These are phyloP conservation scores for Populus deltoides DNA, from an alignment of 345 rosid genomes.

Conservation along the genomic window DNA sequence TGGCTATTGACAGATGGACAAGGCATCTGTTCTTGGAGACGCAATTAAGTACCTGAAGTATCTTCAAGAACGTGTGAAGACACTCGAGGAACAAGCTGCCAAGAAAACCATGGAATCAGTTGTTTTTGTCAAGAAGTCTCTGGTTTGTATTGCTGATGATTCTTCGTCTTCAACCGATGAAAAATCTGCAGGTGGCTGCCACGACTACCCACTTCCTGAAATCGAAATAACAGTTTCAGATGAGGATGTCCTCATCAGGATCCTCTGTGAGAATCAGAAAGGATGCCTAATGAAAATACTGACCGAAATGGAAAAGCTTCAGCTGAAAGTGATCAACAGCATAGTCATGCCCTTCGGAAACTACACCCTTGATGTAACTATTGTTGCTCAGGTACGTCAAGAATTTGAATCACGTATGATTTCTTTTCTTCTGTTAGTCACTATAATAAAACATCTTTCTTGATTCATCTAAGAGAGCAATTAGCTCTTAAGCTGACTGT, in stretches of 20 bases:
- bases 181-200: constrained; percentile 1
- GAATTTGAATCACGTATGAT: not conserved
- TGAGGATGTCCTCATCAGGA: constrained; percentile 54
- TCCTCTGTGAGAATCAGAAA: constrained; percentile 59
- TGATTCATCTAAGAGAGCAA: no score
- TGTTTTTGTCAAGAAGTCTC: constrained; percentile 49
- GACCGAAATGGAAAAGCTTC: constrained; percentile 46
- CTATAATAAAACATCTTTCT: no score
- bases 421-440: not conserved
- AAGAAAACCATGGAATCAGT: constrained; percentile 49
- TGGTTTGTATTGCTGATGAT: constrained; percentile 30
- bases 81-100: constrained; percentile 52
- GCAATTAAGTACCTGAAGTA: constrained; percentile 59
- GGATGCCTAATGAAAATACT: constrained; percentile 41
- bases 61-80: constrained; percentile 60
- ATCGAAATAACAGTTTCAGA: constrained; percentile 63
- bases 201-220: constrained; percentile 41
- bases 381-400: constrained; percentile 55
- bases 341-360: constrained; percentile 55
- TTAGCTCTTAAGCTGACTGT: no score
- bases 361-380: constrained; percentile 55
- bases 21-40: constrained; percentile 63
- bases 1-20: constrained; percentile 49
- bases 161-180: constrained; percentile 39
- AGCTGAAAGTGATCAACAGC: constrained; percentile 42